These are phyloP conservation scores for Cryptococcus sp. DNA, from an alignment of 1,284 basidiomycete species.

Conservation along the genomic window DNA sequence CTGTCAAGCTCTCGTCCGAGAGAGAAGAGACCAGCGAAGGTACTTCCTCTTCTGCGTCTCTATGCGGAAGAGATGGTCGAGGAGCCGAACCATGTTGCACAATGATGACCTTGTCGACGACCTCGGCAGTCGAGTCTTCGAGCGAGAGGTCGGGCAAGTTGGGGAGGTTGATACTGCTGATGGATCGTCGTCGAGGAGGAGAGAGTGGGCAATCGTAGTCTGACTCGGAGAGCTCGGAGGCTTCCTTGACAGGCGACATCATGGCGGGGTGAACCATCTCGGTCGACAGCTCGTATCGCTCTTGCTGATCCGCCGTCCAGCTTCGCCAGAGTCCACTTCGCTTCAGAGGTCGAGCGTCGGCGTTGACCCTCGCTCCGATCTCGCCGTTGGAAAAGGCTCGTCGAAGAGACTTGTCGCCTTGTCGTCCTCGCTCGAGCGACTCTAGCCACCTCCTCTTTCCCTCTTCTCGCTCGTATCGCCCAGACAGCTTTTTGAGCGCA, in stretches of 20 bases:
- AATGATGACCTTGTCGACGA: background rate
- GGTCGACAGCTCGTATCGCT: conserved; percentile 4
- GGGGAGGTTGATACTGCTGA: background rate
- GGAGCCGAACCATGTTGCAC: background rate
- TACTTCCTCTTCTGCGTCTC: background rate
- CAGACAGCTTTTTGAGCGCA: conserved; percentile 33
- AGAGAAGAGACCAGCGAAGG: background rate
- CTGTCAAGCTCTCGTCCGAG: conserved; percentile 4
- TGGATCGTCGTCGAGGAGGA: conserved; percentile 1
- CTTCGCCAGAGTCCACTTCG: conserved; percentile 24
- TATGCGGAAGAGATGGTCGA: background rate
- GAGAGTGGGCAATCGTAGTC: conserved; percentile 3
- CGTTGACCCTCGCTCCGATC: conserved; percentile 4
- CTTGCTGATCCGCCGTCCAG: conserved; percentile 24
- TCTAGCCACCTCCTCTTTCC: conserved; percentile 43
- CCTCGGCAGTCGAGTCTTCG: background rate
- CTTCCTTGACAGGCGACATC: conserved; percentile 10
- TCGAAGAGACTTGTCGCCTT: conserved; percentile 35
- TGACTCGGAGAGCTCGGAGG: background rate
- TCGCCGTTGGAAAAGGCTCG: conserved; percentile 36
- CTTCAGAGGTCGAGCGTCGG: conserved; percentile 17
- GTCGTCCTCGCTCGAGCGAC: conserved; percentile 33
- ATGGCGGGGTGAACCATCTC: conserved; percentile 21
- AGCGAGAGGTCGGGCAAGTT: conserved; percentile 1
- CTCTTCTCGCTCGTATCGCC: conserved; percentile 41